A percentile compares a stretch with the other conserved stretches of the same genome.
These are phyloP conservation scores for Pecoramyces ruminantium DNA, from an alignment of 192 early-diverging fungal species.

Conservation along the genomic window DNA sequence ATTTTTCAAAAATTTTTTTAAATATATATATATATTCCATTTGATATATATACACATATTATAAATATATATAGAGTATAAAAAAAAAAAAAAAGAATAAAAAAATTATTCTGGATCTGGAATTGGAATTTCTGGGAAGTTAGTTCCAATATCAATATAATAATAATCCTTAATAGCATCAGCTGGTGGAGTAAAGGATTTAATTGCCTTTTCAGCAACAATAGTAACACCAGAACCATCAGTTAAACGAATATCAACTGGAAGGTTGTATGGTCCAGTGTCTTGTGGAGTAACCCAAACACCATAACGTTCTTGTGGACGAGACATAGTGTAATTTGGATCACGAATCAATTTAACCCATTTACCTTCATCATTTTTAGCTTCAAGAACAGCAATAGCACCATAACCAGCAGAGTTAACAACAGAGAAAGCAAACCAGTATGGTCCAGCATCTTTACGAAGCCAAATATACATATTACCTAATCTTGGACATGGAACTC, in stretches of 20 bases:
- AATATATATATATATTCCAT: no score
- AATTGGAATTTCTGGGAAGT: not conserved
- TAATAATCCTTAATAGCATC: not conserved
- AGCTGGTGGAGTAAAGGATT: not conserved
- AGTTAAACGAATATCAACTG: not conserved
- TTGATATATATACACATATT: no score
- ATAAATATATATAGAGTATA: no score
- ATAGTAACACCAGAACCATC: not conserved
- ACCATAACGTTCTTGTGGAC: conserved; percentile 5
- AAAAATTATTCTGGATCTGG: not conserved
- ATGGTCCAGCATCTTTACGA: not conserved
- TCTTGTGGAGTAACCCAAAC: conserved; percentile 3
- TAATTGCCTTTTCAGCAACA: not conserved
- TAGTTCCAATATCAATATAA: not conserved
- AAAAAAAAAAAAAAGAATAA: no score
- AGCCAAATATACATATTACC: not conserved
- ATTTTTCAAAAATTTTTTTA: no score
- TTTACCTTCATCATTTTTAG: not conserved
- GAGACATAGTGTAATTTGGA: conserved; percentile 5
- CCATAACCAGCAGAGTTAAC: conserved; percentile 4
- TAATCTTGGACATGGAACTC: not conserved
- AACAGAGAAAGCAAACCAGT: conserved; percentile 3
- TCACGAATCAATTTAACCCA: conserved; percentile 2
- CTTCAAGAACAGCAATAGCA: conserved; percentile 2
- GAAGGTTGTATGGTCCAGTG: conserved; percentile 4